These are phyloP conservation scores for Chaetomium fimeti DNA, from an alignment of 495 filamentous ascomycete species.

Conservation along the genomic window DNA sequence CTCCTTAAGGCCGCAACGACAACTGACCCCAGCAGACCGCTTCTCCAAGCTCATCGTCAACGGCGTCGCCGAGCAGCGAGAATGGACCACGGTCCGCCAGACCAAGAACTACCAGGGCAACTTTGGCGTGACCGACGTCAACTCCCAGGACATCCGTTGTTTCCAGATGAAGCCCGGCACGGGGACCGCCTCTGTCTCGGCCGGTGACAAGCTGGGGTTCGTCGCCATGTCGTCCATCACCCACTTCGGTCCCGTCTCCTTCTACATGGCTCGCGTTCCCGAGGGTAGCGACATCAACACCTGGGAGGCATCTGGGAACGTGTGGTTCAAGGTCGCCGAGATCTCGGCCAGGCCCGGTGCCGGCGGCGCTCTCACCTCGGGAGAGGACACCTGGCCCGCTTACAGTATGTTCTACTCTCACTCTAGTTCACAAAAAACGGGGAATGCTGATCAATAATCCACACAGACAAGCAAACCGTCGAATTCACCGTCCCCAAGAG, in stretches of 20 bases:
- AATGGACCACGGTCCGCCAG: conserved; percentile 47
- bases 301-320: conserved; percentile 48
- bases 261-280: conserved; percentile 52
- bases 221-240: conserved; percentile 42
- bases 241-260: conserved; percentile 49
- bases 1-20: not conserved
- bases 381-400: conserved; percentile 41
- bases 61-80: conserved; percentile 34
- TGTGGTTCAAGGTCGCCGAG: conserved; percentile 51
- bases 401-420: conserved; percentile 34
- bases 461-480: conserved; percentile 26
- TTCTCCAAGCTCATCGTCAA: conserved; percentile 44
- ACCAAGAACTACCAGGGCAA: conserved; percentile 51
- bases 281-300: conserved; percentile 40
- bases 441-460: not conserved
- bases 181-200: conserved; percentile 37
- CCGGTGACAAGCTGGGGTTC: conserved; percentile 45
- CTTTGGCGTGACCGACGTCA: conserved; percentile 24
- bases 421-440: not conserved
- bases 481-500: conserved; percentile 40
- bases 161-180: conserved; percentile 41
- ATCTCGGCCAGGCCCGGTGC: conserved; percentile 35
- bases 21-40: conserved; percentile 30
- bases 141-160: conserved; percentile 45
- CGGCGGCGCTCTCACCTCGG: conserved; percentile 27